phyloP scores from a whole-genome alignment of 495 filamentous ascomycete species.

The Penicillium waksmanii region DNA sequence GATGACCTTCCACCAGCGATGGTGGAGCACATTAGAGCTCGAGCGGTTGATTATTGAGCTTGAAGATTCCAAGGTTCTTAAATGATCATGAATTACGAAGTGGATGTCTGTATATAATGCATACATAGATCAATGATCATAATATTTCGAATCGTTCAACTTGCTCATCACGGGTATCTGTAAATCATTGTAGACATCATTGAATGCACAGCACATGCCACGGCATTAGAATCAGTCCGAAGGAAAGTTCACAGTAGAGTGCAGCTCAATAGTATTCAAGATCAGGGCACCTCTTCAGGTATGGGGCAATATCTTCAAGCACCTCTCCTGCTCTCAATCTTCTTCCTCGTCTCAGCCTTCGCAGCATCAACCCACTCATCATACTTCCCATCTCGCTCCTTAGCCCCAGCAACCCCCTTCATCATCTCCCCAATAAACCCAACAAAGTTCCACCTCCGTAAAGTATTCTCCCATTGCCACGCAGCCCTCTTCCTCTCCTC shows the following conservation, averaged over 20 bases:
- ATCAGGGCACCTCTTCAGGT: not conserved
- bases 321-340: constrained; percentile 54
- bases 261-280: not conserved
- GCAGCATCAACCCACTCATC: constrained; percentile 79
- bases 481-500: constrained; percentile 83
- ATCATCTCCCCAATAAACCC: constrained; percentile 91
- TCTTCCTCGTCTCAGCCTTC: constrained; percentile 69
- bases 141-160: constrained; percentile 1
- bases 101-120: constrained; percentile 31
- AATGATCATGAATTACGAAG: constrained; percentile 29
- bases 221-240: not conserved
- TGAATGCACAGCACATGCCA: constrained; percentile 9
- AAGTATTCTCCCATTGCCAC: constrained; percentile 96
- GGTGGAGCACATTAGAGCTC: constrained; percentile 56
- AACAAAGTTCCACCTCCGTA: constrained; percentile 93
- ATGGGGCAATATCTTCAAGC: not conserved
- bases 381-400: constrained; percentile 65
- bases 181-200: constrained; percentile 5
- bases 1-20: constrained; percentile 74
- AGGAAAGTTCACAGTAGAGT: not conserved
- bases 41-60: constrained; percentile 59
- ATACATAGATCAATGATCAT: constrained; percentile 9
- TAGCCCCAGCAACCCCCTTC: constrained; percentile 76
- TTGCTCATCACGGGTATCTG: constrained; percentile 7
- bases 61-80: not conserved